Conservation (phyloP, 768 basidiomycete genomes). For the Clathrus columnatus region DNA sequence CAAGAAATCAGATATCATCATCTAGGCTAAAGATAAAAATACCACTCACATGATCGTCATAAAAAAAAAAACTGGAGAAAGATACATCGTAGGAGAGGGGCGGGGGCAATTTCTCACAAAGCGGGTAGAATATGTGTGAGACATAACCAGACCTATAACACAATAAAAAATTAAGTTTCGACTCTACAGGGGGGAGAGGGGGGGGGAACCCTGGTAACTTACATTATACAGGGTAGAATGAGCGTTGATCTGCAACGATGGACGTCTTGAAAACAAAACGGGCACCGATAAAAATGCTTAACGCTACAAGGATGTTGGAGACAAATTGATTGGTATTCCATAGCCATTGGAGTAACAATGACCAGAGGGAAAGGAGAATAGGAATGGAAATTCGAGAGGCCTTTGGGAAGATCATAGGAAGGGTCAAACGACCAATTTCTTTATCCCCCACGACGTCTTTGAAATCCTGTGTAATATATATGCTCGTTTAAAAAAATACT, state of each 20-base stretch:
- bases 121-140: conserved; percentile 3
- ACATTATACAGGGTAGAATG: conserved; percentile 33
- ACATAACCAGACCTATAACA: conserved; percentile 6
- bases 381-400: conserved; percentile 6
- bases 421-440: conserved; percentile 29
- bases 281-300: conserved; percentile 20
- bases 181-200: not conserved
- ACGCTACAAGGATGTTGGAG: conserved; percentile 12
- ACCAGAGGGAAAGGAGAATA: conserved; percentile 10
- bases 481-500: not conserved
- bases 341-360: conserved; percentile 3
- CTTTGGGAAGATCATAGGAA: conserved; percentile 36
- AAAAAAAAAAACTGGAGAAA: not conserved
- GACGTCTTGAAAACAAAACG: conserved; percentile 25
- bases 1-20: no score
- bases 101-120: not conserved
- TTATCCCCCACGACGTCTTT: conserved; percentile 37
- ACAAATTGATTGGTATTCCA: conserved; percentile 5
- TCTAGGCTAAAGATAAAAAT: no score
- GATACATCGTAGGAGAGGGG: not conserved
- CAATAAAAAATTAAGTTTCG: not conserved
- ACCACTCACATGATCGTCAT: not conserved
- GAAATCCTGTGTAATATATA: conserved; percentile 32
- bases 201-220: conserved; percentile 11
- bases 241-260: conserved; percentile 24